Evolutionary conservation across 352 stramenopile genomes (phyloP).

Genomic region (Phytopythium aichiense): DNA sequence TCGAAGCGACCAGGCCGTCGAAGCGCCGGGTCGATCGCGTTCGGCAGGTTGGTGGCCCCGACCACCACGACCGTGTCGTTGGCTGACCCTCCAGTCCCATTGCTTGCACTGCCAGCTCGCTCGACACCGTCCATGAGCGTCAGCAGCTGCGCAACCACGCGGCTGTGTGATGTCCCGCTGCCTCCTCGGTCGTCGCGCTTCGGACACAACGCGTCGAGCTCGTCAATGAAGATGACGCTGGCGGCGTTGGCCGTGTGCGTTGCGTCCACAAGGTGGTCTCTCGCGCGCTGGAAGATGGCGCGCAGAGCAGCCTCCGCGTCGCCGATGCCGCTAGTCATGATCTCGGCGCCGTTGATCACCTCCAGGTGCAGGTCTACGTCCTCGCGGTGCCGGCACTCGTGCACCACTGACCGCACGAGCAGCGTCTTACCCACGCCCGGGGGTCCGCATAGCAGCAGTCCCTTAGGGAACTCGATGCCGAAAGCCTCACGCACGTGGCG

Average conservation of each 20-base stretch:
- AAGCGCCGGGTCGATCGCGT: slow-evolving; percentile 86
- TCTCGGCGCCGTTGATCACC: slow-evolving; percentile 80
- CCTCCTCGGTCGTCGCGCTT: slow-evolving; percentile 71
- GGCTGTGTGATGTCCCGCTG: slow-evolving; percentile 39
- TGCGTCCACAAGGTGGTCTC: slow-evolving; percentile 18
- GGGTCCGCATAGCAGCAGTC: slow-evolving; percentile 65
- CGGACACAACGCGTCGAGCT: slow-evolving; percentile 94
- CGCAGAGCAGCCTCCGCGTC: slow-evolving; percentile 68
- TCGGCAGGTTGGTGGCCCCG: slow-evolving; percentile 92
- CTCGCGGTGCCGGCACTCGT: slow-evolving; percentile 45
- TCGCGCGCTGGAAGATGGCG: slow-evolving; percentile 44
- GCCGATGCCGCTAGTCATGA: slow-evolving; percentile 66
- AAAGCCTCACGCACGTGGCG: slow-evolving; percentile 20
- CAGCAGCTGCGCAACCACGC: slow-evolving; percentile 93
- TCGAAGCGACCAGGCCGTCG: slow-evolving; percentile 79
- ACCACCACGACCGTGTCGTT: slow-evolving; percentile 92
- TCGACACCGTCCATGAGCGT: slow-evolving; percentile 94
- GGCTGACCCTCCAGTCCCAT: slow-evolving; percentile 5
- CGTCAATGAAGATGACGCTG: slow-evolving; percentile 94
- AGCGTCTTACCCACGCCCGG: slow-evolving; percentile 82
- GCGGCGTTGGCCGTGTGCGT: slow-evolving; percentile 23
- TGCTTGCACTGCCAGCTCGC: slow-evolving; percentile 9
- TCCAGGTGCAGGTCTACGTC: slow-evolving; percentile 39
- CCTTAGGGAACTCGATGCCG: slow-evolving; percentile 68
- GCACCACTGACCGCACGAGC: slow-evolving; percentile 61